Conservation (phyloP, 2,329 filamentous ascomycete species). For the Aureobasidium sp. region DNA sequence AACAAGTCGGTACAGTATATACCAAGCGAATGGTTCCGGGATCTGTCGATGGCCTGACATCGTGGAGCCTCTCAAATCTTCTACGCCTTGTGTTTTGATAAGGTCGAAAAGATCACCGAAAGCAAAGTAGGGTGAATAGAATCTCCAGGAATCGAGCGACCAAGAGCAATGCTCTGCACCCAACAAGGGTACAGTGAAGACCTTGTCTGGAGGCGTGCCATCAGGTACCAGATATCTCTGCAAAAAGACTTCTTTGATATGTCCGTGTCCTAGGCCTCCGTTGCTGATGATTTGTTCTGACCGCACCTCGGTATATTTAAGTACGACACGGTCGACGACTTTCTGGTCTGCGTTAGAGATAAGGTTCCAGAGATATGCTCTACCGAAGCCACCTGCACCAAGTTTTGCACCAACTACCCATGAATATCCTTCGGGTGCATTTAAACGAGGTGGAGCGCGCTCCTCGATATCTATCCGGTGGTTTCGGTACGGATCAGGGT, state of each 20-base stretch:
- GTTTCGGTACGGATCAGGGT: background rate
- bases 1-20: background rate
- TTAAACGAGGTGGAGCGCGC: background rate
- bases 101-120: background rate
- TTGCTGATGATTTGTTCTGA: background rate
- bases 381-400: background rate
- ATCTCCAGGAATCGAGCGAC: slow-evolving; percentile 3
- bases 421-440: background rate
- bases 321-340: background rate
- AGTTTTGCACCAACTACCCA: background rate
- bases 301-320: background rate
- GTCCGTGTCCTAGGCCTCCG: background rate
- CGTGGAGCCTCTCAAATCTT: background rate
- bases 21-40: slow-evolving; percentile 8
- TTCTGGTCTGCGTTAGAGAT: background rate
- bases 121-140: background rate
- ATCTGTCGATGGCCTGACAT: background rate
- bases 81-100: background rate
- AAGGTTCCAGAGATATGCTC: slow-evolving; percentile 10
- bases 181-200: background rate
- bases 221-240: background rate
- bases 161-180: slow-evolving; percentile 3
- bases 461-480: background rate
- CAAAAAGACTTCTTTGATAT: background rate
- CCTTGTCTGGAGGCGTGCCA: background rate